phyloP scores from a whole-genome alignment of 140 eudicot species.

The Cichorium intybus region DNA sequence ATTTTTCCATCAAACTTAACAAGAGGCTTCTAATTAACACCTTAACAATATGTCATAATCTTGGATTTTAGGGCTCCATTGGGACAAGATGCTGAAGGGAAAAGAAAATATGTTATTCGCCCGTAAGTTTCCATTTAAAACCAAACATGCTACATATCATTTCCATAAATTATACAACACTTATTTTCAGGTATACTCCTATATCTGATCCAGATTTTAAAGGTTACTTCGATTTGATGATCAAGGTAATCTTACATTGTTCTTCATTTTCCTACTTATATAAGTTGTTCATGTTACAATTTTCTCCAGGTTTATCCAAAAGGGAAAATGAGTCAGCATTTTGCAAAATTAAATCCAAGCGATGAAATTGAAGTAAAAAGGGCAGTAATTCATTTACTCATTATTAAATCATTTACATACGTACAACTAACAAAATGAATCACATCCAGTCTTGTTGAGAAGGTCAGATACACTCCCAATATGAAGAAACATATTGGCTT shows the following conservation, averaged over 20 bases:
- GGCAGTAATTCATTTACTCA: conserved; percentile 26
- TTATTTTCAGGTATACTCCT: conserved; percentile 83
- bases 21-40: not conserved
- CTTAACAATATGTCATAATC: not conserved
- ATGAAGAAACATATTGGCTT: conserved; percentile 98
- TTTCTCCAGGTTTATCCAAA: conserved; percentile 75
- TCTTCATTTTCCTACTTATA: conserved; percentile 6
- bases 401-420: not conserved
- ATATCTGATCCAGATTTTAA: conserved; percentile 88
- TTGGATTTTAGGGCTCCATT: conserved; percentile 63
- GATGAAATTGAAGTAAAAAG: conserved; percentile 98
- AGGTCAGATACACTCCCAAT: conserved; percentile 79
- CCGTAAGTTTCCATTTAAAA: conserved; percentile 60
- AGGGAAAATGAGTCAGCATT: conserved; percentile 99
- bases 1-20: not conserved
- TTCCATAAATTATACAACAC: not conserved
- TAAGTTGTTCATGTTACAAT: too few species aligned
- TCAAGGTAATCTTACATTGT: conserved; percentile 67
- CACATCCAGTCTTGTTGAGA: conserved; percentile 79
- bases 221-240: conserved; percentile 91
- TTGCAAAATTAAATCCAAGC: conserved; percentile 88
- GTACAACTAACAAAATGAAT: conserved; percentile 22
- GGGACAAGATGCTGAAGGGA: conserved; percentile 83
- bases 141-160: not conserved
- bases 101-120: conserved; percentile 80